These are phyloP conservation scores for Trichomonas tenax DNA, from an alignment of 208 protist species.

Conservation along the genomic window DNA sequence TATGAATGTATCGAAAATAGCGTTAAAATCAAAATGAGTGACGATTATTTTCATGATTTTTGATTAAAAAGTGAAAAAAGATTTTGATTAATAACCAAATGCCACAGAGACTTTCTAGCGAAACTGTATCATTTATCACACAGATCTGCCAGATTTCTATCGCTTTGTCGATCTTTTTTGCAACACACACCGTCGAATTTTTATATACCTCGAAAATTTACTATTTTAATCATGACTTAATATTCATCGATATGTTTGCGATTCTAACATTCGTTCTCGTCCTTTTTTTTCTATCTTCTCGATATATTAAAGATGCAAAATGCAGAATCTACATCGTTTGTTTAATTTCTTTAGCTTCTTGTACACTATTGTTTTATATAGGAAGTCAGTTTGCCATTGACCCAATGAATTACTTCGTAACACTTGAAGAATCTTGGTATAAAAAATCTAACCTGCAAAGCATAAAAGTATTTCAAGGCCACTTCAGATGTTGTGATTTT, in stretches of 20 bases:
- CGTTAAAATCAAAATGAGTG: no score
- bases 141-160: neutral
- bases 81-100: no score
- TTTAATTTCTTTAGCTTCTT: neutral
- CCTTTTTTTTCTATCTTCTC: neutral
- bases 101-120: no score
- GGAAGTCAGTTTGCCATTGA: neutral
- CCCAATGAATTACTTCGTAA: neutral
- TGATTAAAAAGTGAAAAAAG: no score
- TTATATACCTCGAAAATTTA: neutral
- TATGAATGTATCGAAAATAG: no score
- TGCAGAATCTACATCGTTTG: neutral
- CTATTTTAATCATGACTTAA: neutral
- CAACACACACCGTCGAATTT: neutral
- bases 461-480: neutral
- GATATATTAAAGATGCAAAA: neutral
- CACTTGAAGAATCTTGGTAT: neutral
- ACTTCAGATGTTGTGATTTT: neutral
- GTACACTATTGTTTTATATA: neutral
- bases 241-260: neutral
- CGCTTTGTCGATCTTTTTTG: neutral
- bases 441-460: neutral
- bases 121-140: no score
- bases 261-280: neutral
- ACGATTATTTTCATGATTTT: no score